Percentiles rank a stretch among this genome's conserved stretches.
These are phyloP conservation scores for Mangifera indica DNA, from an alignment of 345 rosid species.

Conservation along the genomic window DNA sequence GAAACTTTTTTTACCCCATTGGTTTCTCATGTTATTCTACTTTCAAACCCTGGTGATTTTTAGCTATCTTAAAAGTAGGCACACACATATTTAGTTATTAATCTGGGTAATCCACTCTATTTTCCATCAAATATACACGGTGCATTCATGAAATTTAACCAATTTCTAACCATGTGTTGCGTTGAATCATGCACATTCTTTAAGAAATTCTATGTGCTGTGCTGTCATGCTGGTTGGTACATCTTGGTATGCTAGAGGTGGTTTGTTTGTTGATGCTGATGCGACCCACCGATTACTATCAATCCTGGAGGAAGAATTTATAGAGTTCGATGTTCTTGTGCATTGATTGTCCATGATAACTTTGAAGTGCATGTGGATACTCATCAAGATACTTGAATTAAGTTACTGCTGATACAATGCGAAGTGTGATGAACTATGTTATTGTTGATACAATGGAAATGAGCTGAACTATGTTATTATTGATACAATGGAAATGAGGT, in stretches of 20 bases:
- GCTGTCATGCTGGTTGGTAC: conserved; percentile 34
- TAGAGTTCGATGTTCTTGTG: conserved; percentile 47
- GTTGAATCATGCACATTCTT: not conserved
- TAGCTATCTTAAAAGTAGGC: not conserved
- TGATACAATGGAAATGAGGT: too few relatives aligned
- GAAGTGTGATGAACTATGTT: too few relatives aligned
- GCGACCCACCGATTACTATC: conserved; percentile 18
- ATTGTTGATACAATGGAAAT: too few relatives aligned
- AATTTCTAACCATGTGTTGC: not conserved
- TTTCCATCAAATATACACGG: not conserved
- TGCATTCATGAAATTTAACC: not conserved
- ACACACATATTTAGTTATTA: not conserved
- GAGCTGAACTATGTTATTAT: too few relatives aligned
- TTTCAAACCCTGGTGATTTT: not conserved
- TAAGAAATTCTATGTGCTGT: not conserved
- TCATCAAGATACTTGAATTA: conserved; percentile 6
- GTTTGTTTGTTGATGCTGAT: conserved; percentile 15
- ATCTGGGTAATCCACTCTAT: not conserved
- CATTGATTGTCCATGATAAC: conserved; percentile 16
- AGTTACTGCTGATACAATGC: not conserved
- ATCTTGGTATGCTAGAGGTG: conserved; percentile 21
- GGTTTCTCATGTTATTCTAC: not conserved
- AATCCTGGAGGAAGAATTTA: conserved; percentile 36
- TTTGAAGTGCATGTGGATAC: conserved; percentile 4
- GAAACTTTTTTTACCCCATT: not conserved